Evolutionary conservation across 495 filamentous ascomycete genomes (phyloP).

Genomic region (Aspergillus bertholletiae): DNA sequence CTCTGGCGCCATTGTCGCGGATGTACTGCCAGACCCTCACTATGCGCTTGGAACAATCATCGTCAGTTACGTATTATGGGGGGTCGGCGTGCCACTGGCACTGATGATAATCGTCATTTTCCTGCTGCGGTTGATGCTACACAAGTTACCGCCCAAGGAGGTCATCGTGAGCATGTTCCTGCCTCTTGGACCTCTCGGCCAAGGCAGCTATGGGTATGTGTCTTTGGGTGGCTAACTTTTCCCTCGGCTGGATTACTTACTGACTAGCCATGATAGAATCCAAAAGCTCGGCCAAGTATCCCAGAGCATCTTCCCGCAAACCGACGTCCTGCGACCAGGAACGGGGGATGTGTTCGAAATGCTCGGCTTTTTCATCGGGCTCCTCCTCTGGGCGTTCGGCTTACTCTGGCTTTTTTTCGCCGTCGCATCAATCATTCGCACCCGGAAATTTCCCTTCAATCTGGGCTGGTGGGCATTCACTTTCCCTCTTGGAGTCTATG

Average conservation of each 20-base stretch:
- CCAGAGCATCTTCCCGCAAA: slow-evolving; percentile 45
- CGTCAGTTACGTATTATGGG: slow-evolving; percentile 56
- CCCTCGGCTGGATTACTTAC: background rate
- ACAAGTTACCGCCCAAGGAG: slow-evolving; percentile 54
- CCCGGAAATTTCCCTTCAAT: slow-evolving; percentile 56
- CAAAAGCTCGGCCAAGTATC: slow-evolving; percentile 55
- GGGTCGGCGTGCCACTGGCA: slow-evolving; percentile 53
- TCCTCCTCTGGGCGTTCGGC: slow-evolving; percentile 60
- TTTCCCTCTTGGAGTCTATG: slow-evolving; percentile 57
- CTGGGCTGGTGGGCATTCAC: slow-evolving; percentile 68
- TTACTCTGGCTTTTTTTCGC: slow-evolving; percentile 64
- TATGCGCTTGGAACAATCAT: slow-evolving; percentile 56
- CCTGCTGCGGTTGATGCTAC: slow-evolving; percentile 54
- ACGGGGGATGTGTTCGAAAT: slow-evolving; percentile 52
- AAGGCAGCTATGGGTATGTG: slow-evolving; percentile 50
- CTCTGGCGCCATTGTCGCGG: slow-evolving; percentile 54
- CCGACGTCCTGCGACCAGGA: slow-evolving; percentile 34
- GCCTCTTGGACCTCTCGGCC: slow-evolving; percentile 57
- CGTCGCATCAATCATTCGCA: slow-evolving; percentile 26
- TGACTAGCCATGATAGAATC: slow-evolving; percentile 21
- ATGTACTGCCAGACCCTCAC: slow-evolving; percentile 44
- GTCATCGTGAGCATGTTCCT: slow-evolving; percentile 61
- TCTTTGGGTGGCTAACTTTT: too few relatives aligned
- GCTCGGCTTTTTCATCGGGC: slow-evolving; percentile 46
- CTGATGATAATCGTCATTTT: slow-evolving; percentile 56